phyloP scores from a whole-genome alignment of 1,284 basidiomycete species.

The Vanrija humicola region DNA sequence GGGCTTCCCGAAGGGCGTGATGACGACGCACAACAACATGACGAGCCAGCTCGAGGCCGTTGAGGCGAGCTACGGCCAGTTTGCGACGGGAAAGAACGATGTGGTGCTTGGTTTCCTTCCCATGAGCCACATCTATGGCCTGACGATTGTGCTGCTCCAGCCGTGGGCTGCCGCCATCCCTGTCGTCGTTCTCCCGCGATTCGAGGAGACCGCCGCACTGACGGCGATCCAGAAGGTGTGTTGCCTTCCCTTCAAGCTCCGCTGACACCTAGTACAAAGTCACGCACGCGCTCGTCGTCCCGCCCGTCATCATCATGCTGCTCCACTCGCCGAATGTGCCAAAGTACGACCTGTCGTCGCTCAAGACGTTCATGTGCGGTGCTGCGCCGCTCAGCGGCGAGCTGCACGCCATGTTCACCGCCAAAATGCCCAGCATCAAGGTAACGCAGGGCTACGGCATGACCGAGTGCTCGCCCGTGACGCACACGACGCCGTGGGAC shows the following conservation, averaged over 20 bases:
- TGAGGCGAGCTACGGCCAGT: constrained; percentile 1
- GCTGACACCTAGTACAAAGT: constrained; percentile 56
- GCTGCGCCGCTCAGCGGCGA: constrained; percentile 70
- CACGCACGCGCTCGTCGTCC: constrained; percentile 67
- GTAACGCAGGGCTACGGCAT: constrained; percentile 51
- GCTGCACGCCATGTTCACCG: constrained; percentile 29
- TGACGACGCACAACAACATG: constrained; percentile 64
- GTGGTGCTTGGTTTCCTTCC: constrained; percentile 12
- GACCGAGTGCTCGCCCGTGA: constrained; percentile 51
- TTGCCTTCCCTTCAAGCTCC: too few species aligned
- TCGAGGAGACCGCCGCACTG: constrained; percentile 58
- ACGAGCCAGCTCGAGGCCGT: constrained; percentile 37
- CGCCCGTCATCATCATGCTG: constrained; percentile 68
- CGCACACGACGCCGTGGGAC: constrained; percentile 22
- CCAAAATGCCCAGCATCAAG: constrained; percentile 16
- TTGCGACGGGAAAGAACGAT: constrained; percentile 6
- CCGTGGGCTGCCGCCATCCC: constrained; percentile 60
- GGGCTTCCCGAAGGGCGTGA: constrained; percentile 47
- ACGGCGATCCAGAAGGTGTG: constrained; percentile 61
- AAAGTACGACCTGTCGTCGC: constrained; percentile 64
- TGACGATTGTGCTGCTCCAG: constrained; percentile 55
- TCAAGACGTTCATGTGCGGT: constrained; percentile 66
- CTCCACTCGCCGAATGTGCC: constrained; percentile 56
- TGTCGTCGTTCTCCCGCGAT: constrained; percentile 65
- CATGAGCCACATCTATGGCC: constrained; percentile 17